Base-by-base conservation (phyloP, 2,329 filamentous ascomycete genomes). In the Fusarium brachygibbosum region DNA sequence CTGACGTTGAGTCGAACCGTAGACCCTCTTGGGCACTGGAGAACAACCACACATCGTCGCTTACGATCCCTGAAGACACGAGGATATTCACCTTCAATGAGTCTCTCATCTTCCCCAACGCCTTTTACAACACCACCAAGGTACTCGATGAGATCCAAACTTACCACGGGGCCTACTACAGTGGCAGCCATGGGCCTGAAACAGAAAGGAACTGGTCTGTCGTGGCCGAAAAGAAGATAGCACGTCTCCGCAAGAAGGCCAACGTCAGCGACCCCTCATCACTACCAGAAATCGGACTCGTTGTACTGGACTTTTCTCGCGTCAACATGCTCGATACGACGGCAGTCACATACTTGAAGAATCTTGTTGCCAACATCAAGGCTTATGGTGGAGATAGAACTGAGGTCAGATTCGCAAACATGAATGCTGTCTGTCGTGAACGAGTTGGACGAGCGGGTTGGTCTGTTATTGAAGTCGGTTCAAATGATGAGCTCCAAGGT, bases 31-130 rank as follows among this genome's bases (percentile, higher is more conserved):
- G 55, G 31, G 48, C 60, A 1, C n/a, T 57, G 2, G 44, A 59
- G 34, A 73, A 45, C 60, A 68, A 41, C 35, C 71, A 52, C 23
- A 75, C 38, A 2, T 45, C 55, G 12, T 66, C 72, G 4, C 64
- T 76, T 1, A 74, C 74, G 7, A 75, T 83, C 25, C 83, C 79
- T 2, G 76, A 81, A 4, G 87, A 89, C 68, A 82, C 83, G 2
- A 86, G 85, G 31, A 78, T 90, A 35, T 86, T 90, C 73, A 80
- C 81, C 6, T 87, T 89, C 76, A 83, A 82, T 35, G 85, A 88
- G 58, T 83, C 85, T 2, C 78, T 90, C 35, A 85, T 90, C 76
- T 90, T 90, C 79, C 85, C 84, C 64, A 90, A 90, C 71, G 87
- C 87, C 4, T 86, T 87, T 58, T 79, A 83, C 40, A 76, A 84